Conservation (phyloP, 176 grass and related monocot genomes). For the maize (Zea mays) region DNA sequence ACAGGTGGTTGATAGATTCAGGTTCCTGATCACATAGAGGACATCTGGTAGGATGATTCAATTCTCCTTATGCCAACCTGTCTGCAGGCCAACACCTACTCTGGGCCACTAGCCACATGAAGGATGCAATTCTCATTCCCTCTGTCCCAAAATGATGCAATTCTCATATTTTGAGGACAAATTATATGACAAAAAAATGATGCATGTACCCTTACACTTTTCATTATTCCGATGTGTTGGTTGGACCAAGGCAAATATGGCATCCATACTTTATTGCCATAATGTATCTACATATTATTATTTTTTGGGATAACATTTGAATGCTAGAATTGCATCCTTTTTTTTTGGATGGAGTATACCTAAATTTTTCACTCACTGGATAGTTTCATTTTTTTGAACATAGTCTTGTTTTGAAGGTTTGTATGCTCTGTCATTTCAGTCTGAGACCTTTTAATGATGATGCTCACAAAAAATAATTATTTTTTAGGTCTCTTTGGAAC, state of each 20-base stretch:
- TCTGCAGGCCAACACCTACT: no score
- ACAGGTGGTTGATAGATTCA: no score
- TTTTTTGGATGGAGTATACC: not conserved
- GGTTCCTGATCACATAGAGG: no score
- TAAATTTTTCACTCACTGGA: not conserved
- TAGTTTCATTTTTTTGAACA: not conserved
- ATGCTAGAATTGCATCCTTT: not conserved
- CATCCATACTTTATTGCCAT: not conserved
- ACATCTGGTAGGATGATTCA: no score
- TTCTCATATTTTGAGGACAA: not conserved
- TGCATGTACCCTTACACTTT: not conserved
- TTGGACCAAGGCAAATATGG: not conserved
- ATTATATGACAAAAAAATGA: not conserved
- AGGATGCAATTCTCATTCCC: not conserved
- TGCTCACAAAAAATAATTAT: conserved; percentile 35
- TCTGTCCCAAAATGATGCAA: not conserved
- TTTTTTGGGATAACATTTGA: not conserved
- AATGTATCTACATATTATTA: not conserved
- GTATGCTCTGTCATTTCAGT: conserved; percentile 8
- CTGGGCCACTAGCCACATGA: no score
- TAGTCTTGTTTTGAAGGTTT: not conserved
- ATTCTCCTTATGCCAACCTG: no score
- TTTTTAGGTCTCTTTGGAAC: conserved; percentile 90
- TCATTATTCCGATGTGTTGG: not conserved
- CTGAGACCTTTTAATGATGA: not conserved